Percentiles rank a stretch among this genome's conserved stretches.
Evolutionary conservation across 2,329 filamentous ascomycete genomes (phyloP).

Genomic region (Aspergillus sp.): DNA sequence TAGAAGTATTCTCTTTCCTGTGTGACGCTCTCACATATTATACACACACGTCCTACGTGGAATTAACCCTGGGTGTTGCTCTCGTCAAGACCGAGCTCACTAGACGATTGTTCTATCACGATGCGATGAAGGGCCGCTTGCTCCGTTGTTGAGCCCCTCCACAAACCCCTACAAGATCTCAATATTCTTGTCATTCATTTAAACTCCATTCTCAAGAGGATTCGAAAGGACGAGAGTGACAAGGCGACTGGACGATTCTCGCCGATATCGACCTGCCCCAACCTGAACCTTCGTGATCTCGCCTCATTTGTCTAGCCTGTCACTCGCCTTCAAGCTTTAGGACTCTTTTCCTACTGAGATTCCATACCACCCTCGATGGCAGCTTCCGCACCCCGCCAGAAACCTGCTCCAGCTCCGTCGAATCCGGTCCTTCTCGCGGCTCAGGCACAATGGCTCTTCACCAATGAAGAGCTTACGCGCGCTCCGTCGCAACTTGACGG

Average conservation of each 20-base stretch:
- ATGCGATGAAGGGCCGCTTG: conserved; percentile 25
- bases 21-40: not conserved
- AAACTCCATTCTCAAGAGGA: not conserved
- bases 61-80: not conserved
- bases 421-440: conserved; percentile 57
- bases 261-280: not conserved
- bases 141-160: conserved; percentile 20
- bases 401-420: conserved; percentile 42
- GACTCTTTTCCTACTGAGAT: not conserved
- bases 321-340: not conserved
- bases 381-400: conserved; percentile 31
- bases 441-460: conserved; percentile 86
- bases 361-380: conserved; percentile 29
- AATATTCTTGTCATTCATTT: not conserved
- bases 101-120: conserved; percentile 17
- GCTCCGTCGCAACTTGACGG: conserved; percentile 86
- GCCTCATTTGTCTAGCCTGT: not conserved
- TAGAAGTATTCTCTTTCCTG: not conserved
- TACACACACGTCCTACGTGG: not conserved
- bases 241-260: not conserved
- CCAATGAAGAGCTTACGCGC: conserved; percentile 76
- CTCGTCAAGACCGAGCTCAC: conserved; percentile 5
- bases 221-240: not conserved
- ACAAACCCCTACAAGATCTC: not conserved
- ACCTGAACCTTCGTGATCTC: not conserved